Conservation (phyloP, 768 basidiomycete species). For the Lactifluus pinguis region DNA sequence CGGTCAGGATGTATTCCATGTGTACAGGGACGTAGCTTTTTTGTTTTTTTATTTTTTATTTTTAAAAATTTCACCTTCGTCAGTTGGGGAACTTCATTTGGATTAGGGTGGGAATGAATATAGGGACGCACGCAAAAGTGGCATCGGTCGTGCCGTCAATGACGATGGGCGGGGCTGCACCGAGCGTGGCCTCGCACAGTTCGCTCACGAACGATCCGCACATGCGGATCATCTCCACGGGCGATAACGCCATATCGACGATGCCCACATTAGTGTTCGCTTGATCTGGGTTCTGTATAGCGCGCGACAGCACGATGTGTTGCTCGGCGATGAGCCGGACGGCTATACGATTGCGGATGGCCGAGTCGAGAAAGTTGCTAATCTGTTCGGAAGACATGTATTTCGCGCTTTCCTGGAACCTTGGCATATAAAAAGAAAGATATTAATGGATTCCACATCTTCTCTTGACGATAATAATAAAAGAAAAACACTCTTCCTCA, state of each 20-base stretch:
- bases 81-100: not conserved
- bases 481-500: conserved; percentile 26
- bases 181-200: conserved; percentile 78
- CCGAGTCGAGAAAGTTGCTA: conserved; percentile 69
- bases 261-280: conserved; percentile 51
- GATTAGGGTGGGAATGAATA: not conserved
- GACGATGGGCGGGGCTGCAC: conserved; percentile 53
- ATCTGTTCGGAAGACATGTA: conserved; percentile 81
- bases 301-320: conserved; percentile 75
- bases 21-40: conserved; percentile 80
- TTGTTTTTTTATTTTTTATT: conserved; percentile 24
- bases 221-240: conserved; percentile 62
- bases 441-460: not conserved
- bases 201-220: conserved; percentile 80
- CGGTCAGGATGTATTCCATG: conserved; percentile 85
- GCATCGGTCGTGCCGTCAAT: conserved; percentile 65
- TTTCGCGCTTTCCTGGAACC: conserved; percentile 78
- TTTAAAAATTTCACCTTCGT: not conserved
- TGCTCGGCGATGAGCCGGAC: conserved; percentile 86
- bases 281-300: conserved; percentile 36
- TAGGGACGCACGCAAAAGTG: conserved; percentile 62
- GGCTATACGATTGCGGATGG: conserved; percentile 81
- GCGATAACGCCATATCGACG: conserved; percentile 65
- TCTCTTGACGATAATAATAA: not conserved
- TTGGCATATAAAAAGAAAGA: conserved; percentile 20